Conservation (phyloP, 2,329 filamentous ascomycete species). For the Penicillium sp. region DNA sequence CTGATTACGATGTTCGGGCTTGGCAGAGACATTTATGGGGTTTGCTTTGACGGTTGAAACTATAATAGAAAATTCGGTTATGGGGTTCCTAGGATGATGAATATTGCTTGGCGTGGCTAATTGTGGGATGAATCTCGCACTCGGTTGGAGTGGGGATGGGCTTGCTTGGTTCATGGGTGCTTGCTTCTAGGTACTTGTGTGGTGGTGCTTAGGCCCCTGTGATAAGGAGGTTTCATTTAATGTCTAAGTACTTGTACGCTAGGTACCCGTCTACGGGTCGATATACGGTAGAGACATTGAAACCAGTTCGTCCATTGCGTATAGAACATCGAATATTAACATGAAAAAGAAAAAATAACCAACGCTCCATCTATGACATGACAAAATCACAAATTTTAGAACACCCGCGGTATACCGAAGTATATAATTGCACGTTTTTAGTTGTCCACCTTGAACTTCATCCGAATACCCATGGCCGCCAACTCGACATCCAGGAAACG, state of each 20-base stretch:
- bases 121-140: too few relatives aligned
- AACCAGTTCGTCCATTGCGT: constrained; percentile 7
- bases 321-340: constrained; percentile 12
- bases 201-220: too few relatives aligned
- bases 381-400: constrained; percentile 16
- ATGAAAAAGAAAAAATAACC: constrained; percentile 14
- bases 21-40: not conserved
- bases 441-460: constrained; percentile 80
- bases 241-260: too few relatives aligned
- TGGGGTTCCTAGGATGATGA: not conserved
- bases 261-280: too few relatives aligned
- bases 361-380: constrained; percentile 29
- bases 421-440: constrained; percentile 17
- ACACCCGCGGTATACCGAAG: constrained; percentile 4
- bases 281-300: not conserved
- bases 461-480: constrained; percentile 91
- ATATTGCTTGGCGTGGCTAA: too few relatives aligned
- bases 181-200: too few relatives aligned
- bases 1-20: not conserved
- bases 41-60: not conserved
- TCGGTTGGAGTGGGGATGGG: too few relatives aligned
- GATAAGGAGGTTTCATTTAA: too few relatives aligned
- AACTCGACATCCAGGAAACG: constrained; percentile 94
- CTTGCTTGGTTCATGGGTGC: too few relatives aligned
- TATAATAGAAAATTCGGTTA: too few relatives aligned